phyloP scores from a whole-genome alignment of 768 basidiomycete genomes.

The Daedaleopsis nitida region DNA sequence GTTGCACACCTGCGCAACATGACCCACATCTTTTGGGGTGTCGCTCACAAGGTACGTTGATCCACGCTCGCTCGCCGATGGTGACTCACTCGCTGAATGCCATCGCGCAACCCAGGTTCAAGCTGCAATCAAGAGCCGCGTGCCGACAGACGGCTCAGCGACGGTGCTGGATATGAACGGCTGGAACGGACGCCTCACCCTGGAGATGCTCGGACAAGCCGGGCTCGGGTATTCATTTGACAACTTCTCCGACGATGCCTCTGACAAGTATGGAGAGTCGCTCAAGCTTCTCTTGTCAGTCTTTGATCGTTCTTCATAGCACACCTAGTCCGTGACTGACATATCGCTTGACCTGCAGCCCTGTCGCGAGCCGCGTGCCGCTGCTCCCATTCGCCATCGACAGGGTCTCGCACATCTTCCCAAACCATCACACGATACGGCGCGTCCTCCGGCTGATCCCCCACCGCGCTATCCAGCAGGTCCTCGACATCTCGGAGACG shows the following conservation, averaged over 20 bases:
- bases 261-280: constrained; percentile 6
- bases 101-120: not conserved
- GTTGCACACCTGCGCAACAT: constrained; percentile 24
- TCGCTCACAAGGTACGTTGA: constrained; percentile 19
- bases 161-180: constrained; percentile 26
- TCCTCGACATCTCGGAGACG: constrained; percentile 37
- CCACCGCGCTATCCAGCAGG: constrained; percentile 22
- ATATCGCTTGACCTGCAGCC: not conserved
- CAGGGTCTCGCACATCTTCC: not conserved
- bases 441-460: not conserved
- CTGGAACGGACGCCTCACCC: constrained; percentile 43
- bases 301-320: not conserved
- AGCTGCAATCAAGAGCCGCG: not conserved
- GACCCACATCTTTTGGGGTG: constrained; percentile 23
- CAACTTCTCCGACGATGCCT: constrained; percentile 33
- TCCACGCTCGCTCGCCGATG: not conserved
- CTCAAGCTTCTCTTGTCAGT: constrained; percentile 32
- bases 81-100: not conserved
- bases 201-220: constrained; percentile 44
- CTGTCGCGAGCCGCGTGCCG: not conserved
- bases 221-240: constrained; percentile 44
- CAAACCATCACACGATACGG: not conserved
- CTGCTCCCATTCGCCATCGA: not conserved
- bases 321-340: not conserved
- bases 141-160: not conserved